Evolutionary conservation across 768 basidiomycete genomes (phyloP), one percentile per base, ranked within the genome.

Genomic region (Cystoderma amianthinum): DNA sequence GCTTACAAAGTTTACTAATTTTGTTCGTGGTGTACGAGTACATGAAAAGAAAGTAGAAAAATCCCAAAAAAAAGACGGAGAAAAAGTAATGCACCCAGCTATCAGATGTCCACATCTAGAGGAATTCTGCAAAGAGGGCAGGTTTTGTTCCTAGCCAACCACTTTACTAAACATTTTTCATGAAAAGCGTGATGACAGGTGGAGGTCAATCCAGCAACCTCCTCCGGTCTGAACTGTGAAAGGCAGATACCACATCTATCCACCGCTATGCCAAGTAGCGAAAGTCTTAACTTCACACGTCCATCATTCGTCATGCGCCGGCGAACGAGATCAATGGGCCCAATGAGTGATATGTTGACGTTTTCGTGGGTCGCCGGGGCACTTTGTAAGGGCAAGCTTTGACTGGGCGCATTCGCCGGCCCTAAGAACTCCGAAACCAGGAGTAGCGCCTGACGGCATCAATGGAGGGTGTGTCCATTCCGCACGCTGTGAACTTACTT

Each of bases 211-310:
- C 72, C 72, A 11, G 72, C 82, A 42, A 52, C 49, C 44, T 88
- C 80, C 13, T 61, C 72, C 5, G 62, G 67, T 59, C 66, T 78
- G 62, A 85, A 89, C 60, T 81, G 81, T 36, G 69, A 72, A 55
- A 86, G 61, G 55, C 87, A 89, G 38, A 87, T 80, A 30, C 79
- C 73, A 58, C 87, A 90, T 52, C 76, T 76, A 47, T 82, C 76
- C 23, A 89, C 84, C 1, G 66, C 52, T 11, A 72, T 64, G 28
- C 80, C 86, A 15, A 85, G 61, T 38, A 88, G 55, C 5, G 69
- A 65, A 37, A 87, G 58, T 63, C 86, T 89, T 34, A 85, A 51
- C 63, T 87, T 88, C 41, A 79, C 67, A 32, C 79, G 79, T 4
- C 85, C 85, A 50, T 84, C 74, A 47, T 65, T 65, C 36, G 74